These are phyloP conservation scores for Taiozyma sp. DNA, from an alignment of 1,139 yeast genomes.

Conservation along the genomic window DNA sequence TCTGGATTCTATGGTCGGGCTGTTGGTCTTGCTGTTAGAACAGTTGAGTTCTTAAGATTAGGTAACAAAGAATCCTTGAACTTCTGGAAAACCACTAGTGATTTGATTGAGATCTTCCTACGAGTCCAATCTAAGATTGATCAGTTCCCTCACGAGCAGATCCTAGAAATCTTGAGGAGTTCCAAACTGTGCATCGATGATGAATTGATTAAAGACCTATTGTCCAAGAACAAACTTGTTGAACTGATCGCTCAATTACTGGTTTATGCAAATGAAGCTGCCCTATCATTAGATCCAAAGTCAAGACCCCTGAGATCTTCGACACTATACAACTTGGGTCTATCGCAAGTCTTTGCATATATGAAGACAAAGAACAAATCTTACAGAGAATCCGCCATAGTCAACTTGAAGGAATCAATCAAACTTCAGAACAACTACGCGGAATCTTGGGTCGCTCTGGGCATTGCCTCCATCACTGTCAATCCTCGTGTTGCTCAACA, in stretches of 20 bases:
- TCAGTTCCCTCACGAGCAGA: slow-evolving; percentile 38
- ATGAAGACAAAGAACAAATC: slow-evolving; percentile 27
- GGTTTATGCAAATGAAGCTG: slow-evolving; percentile 18
- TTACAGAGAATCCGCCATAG: slow-evolving; percentile 45
- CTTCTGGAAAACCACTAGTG: slow-evolving; percentile 49
- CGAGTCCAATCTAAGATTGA: slow-evolving; percentile 40
- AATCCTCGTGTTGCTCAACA: slow-evolving; percentile 83
- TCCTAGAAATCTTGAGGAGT: slow-evolving; percentile 32
- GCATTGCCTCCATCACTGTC: slow-evolving; percentile 55
- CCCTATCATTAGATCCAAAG: slow-evolving; percentile 21
- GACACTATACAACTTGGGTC: slow-evolving; percentile 64
- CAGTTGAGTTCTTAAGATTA: slow-evolving; percentile 27
- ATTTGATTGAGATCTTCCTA: slow-evolving; percentile 39
- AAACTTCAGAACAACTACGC: slow-evolving; percentile 64
- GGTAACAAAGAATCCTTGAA: slow-evolving; percentile 35
- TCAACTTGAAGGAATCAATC: slow-evolving; percentile 58
- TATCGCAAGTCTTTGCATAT: slow-evolving; percentile 50
- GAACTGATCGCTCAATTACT: slow-evolving; percentile 16
- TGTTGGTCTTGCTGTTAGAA: slow-evolving; percentile 40
- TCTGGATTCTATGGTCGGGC: slow-evolving; percentile 69
- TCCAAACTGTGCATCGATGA: slow-evolving; percentile 15
- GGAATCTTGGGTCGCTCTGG: slow-evolving; percentile 78
- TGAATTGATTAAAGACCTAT: slow-evolving; percentile 3
- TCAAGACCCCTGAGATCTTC: slow-evolving; percentile 53
- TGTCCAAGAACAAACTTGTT: slow-evolving; percentile 9